A percentile compares a stretch with the other conserved stretches of the same genome.
Conservation (phyloP, 1,284 basidiomycete genomes). For the Xerocomus nothofagi region DNA sequence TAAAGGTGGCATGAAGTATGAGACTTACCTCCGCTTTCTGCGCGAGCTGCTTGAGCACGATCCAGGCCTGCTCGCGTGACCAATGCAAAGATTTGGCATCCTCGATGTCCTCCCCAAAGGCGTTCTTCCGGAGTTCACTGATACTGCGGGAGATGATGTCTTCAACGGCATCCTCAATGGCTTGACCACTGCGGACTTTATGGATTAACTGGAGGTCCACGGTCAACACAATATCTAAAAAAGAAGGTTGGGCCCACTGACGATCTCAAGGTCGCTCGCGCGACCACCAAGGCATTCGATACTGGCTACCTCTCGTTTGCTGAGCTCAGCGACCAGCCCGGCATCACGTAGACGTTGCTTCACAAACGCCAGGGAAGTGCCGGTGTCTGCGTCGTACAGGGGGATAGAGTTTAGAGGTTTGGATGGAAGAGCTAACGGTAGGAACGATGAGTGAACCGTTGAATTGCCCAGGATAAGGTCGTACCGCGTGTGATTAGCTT, state of each 20-base stretch:
- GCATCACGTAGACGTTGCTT: conserved; percentile 73
- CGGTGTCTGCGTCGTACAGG: conserved; percentile 82
- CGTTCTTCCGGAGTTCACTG: conserved; percentile 84
- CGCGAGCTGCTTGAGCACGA: conserved; percentile 74
- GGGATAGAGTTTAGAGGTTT: conserved; percentile 81
- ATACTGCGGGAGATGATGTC: conserved; percentile 83
- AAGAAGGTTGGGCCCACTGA: conserved; percentile 38
- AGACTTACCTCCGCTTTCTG: conserved; percentile 64
- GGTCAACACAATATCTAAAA: conserved; percentile 3
- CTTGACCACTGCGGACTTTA: conserved; percentile 78
- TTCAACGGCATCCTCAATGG: conserved; percentile 80
- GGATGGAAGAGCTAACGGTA: conserved; percentile 70
- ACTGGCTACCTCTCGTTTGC: conserved; percentile 50
- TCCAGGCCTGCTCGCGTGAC: conserved; percentile 89
- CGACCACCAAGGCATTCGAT: conserved; percentile 83
- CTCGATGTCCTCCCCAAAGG: conserved; percentile 89
- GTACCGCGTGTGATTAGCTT: conserved; percentile 81
- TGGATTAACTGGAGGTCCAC: conserved; percentile 69
- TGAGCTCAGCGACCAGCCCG: conserved; percentile 52
- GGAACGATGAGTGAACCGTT: background rate
- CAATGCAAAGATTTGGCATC: conserved; percentile 84
- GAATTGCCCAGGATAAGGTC: background rate
- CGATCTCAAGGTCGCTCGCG: conserved; percentile 82
- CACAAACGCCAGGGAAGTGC: conserved; percentile 80
- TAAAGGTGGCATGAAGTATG: background rate